Evolutionary conservation across 805 yeast genomes (phyloP), one percentile per base, ranked within the genome.

Genomic region (Candida ovalis): DNA sequence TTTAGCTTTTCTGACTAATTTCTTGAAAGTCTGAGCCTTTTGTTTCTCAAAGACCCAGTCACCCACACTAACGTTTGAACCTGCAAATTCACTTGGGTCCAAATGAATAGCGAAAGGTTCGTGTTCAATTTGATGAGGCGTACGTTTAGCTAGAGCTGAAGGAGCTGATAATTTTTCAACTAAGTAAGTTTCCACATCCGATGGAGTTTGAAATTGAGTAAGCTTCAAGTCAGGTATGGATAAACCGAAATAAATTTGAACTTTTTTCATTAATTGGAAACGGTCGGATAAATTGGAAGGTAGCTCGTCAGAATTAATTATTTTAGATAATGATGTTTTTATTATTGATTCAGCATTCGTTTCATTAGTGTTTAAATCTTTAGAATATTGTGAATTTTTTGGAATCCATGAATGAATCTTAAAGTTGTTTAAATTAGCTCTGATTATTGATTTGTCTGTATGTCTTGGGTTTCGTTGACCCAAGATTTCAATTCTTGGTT

Each of bases 41-140:
- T 74, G 71, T 49, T 65, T 64, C 39, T 74, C 72, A 46, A 70
- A 67, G n/a, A 74, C 72, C 57, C 74, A 81, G 40, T 76, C 69
- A 48, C 77, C 81, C 51, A 82, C 69, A 52, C 74, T 73, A 30
- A 83, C 68, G 55, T 86, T 87, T 4, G 78, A 71, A 36, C 85
- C 80, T 27, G 67, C 71, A 59, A 80, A 86, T 40, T 78, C 82
- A 25, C 71, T 72, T 7, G 71, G 63, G 48, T 80, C 70, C 55
- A 88, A 71, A 51, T 82, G 80, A 47, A 88, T 78, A 25, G 88
- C 92, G 58, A 85, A 78, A n/a, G 94, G 61, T 58, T 82, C 78
- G 61, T 82, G 76, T 60, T 85, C 90, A 57, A 77, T 78, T 15
- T 30, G 35, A 30, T 30, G 35, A 10, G 35, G 35, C n/a, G 35